phyloP scores from a whole-genome alignment of 768 basidiomycete species.

The Mrakia blollopis region DNA sequence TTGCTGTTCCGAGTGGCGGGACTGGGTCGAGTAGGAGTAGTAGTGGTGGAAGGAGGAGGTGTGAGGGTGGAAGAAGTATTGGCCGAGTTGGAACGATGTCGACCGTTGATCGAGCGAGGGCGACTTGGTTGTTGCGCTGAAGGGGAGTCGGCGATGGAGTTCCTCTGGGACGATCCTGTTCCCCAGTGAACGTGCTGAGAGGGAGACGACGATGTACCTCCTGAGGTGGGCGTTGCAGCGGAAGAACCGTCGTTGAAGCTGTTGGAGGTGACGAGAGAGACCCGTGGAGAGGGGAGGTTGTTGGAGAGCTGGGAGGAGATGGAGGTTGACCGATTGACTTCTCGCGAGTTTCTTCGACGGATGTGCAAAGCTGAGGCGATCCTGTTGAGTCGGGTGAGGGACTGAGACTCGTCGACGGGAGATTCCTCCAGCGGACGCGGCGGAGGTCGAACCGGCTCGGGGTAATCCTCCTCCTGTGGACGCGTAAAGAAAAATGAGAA shows the following conservation, averaged over 20 bases:
- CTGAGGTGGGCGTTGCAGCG: too few species aligned
- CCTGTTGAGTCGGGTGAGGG: slow-evolving; percentile 18
- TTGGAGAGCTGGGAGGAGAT: slow-evolving; percentile 16
- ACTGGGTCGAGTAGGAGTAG: not conserved
- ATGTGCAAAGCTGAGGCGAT: slow-evolving; percentile 21
- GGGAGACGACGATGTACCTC: not conserved
- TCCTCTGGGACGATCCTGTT: not conserved
- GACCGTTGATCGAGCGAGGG: not conserved
- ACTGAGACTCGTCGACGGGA: not conserved
- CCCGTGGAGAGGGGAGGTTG: not conserved
- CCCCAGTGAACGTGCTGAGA: slow-evolving; percentile 23
- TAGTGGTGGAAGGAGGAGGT: slow-evolving; percentile 2
- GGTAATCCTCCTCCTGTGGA: slow-evolving; percentile 10
- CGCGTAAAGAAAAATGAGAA: not conserved
- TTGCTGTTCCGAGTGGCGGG: not conserved
- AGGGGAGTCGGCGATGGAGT: not conserved
- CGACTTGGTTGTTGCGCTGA: not conserved
- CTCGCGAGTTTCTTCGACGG: slow-evolving; percentile 18
- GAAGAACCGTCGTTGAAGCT: not conserved
- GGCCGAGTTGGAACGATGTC: slow-evolving; percentile 14
- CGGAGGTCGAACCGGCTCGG: not conserved
- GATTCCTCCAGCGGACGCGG: not conserved
- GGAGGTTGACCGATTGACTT: slow-evolving; percentile 19
- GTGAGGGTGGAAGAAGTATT: not conserved
- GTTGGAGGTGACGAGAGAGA: not conserved